phyloP scores from a whole-genome alignment of 306 rosid genomes.

The Argentina anserina region DNA sequence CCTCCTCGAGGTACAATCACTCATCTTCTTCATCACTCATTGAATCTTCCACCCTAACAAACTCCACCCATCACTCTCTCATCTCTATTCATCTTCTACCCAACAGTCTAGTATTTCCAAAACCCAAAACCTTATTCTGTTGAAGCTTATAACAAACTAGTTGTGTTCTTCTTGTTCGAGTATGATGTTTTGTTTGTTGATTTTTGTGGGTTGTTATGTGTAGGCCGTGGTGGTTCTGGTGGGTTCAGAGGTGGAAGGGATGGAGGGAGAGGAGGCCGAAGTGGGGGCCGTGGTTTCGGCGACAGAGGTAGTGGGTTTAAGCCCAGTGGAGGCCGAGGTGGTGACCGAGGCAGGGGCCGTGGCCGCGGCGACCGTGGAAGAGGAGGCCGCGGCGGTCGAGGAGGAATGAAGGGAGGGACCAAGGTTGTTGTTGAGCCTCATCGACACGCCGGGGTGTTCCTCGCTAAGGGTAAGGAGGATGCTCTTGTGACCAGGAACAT shows the following conservation, averaged over 20 bases:
- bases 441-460: conserved; percentile 80
- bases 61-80: neutral
- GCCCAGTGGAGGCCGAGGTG: conserved; percentile 18
- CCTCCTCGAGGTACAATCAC: conserved; percentile 31
- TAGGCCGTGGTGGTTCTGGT: conserved; percentile 49
- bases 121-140: neutral
- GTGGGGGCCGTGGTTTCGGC: conserved; percentile 38
- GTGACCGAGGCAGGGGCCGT: conserved; percentile 25
- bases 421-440: conserved; percentile 48
- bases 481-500: conserved; percentile 87
- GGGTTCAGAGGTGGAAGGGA: conserved; percentile 42
- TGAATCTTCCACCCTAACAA: too few relatives aligned
- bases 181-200: neutral
- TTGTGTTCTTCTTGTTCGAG: too few relatives aligned
- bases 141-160: too few relatives aligned
- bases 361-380: conserved; percentile 20
- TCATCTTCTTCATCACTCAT: neutral
- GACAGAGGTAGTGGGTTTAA: conserved; percentile 29
- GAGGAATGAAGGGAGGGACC: conserved; percentile 53
- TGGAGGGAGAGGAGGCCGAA: conserved; percentile 29
- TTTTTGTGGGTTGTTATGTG: neutral
- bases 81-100: neutral
- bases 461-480: conserved; percentile 87
- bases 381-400: conserved; percentile 23
- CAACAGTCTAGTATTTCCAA: neutral